A percentile compares a stretch with the other conserved stretches of the same genome.
Evolutionary conservation across 2,329 filamentous ascomycete species (phyloP).

Genomic region (Phialemoniopsis sp.): DNA sequence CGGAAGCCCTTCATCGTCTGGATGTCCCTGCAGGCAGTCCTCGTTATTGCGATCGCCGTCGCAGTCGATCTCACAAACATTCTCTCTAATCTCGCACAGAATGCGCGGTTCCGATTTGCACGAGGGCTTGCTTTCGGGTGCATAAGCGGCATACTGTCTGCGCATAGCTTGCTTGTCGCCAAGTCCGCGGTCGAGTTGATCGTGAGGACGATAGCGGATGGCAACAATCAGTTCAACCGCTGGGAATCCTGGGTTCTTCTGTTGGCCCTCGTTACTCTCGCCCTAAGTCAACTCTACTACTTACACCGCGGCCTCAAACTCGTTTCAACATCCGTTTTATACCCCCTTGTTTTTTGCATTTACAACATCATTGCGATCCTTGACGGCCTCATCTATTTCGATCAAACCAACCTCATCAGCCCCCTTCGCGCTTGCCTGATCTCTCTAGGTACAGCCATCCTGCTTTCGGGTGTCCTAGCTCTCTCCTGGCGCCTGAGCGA

Average conservation of each 20-base stretch:
- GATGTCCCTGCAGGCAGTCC: constrained; percentile 76
- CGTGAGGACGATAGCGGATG: constrained; percentile 78
- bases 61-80: constrained; percentile 52
- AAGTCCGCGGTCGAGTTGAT: constrained; percentile 96
- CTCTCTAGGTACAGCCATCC: constrained; percentile 77
- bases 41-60: constrained; percentile 66
- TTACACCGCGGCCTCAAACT: constrained; percentile 90
- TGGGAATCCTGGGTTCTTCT: constrained; percentile 96
- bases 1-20: constrained; percentile 77
- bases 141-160: constrained; percentile 88
- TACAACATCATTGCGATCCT: constrained; percentile 99
- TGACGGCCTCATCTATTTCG: constrained; percentile 95
- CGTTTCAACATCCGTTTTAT: constrained; percentile 91
- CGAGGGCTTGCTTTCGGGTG: constrained; percentile 85
- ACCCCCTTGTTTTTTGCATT: constrained; percentile 95
- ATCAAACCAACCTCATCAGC: constrained; percentile 77
- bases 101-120: constrained; percentile 66
- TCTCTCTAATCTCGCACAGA: constrained; percentile 50
- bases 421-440: constrained; percentile 76
- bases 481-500: constrained; percentile 91
- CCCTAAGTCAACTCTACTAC: constrained; percentile 90
- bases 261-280: constrained; percentile 72
- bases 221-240: constrained; percentile 87
- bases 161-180: constrained; percentile 86
- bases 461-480: constrained; percentile 83